Evolutionary conservation across 2,329 filamentous ascomycete species (phyloP), one percentile per base, ranked within the genome.

Genomic region (Scolecobasidium constrictum): DNA sequence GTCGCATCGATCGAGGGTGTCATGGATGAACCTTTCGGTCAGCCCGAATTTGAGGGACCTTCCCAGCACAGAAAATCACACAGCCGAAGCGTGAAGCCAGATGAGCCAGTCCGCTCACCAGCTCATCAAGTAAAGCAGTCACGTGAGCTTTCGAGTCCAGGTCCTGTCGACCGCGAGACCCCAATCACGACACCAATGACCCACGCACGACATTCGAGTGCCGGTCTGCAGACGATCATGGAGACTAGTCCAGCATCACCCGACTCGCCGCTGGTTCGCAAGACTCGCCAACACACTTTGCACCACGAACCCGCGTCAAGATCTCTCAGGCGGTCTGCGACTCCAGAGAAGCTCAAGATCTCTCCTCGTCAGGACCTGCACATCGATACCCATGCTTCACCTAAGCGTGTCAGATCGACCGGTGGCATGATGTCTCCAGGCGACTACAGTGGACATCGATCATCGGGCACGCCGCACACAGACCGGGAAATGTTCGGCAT

Each of bases 201-300:
- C 42, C 52, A 55, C 26, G 36, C 48, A 34, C 52, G 51, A 43
- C 56, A 58, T 17, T 53, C 56, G 13, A 59, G 54, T 40, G 46
- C 49, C 11, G 56, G 57, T 18, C 67, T 78, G 6, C 64, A 69
- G 16, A 63, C 71, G 1, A 77, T 77, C 48, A 63, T 63, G 22
- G 74, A 77, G 53, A 52, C 65, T 42, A 64, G 63, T 44, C 65
- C 67, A 35, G 64, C 66, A 43, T 37, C 33, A 16, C 40, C 31
- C 4, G 59, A 64, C 36, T 60, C 59, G 35, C 52, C 56, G 6
- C 50, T 62, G 22, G 53, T 55, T 47, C 65, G 66, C 52, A 60
- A 64, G 50, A 62, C 61, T 42, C 66, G 55, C 60, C 5, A 49
- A 59, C 16, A 57, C 60, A 15, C 66, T 68, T 46, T 52, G 66